phyloP scores from a whole-genome alignment of 768 basidiomycete species.

The Trametes cingulata region DNA sequence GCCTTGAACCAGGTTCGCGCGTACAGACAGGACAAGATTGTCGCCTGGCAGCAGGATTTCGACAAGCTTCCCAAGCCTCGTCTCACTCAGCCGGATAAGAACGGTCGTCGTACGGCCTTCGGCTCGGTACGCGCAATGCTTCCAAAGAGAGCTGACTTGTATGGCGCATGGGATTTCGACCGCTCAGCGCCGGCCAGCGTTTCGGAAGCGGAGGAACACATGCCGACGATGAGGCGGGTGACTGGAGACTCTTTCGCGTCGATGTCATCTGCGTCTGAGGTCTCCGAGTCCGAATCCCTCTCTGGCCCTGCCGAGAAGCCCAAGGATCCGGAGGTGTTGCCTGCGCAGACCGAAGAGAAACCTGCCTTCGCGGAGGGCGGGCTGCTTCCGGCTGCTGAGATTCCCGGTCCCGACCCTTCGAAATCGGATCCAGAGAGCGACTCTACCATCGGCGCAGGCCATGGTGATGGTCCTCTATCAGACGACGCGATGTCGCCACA shows the following conservation, averaged over 20 bases:
- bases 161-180: conserved; percentile 52
- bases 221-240: conserved; percentile 44
- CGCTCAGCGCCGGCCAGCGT: conserved; percentile 64
- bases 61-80: conserved; percentile 79
- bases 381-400: conserved; percentile 7
- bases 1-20: conserved; percentile 85
- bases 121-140: conserved; percentile 72
- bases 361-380: conserved; percentile 19
- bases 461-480: conserved; percentile 16
- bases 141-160: conserved; percentile 60
- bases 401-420: conserved; percentile 10
- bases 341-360: conserved; percentile 10
- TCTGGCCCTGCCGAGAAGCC: conserved; percentile 24
- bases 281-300: conserved; percentile 61
- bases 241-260: conserved; percentile 55
- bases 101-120: conserved; percentile 58
- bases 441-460: conserved; percentile 74
- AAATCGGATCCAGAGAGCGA: conserved; percentile 78
- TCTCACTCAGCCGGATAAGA: conserved; percentile 49
- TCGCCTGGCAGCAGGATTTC: conserved; percentile 96
- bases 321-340: neutral
- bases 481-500: conserved; percentile 7
- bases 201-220: conserved; percentile 71
- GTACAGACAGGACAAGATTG: conserved; percentile 88
- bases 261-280: conserved; percentile 68